Evolutionary conservation across 768 basidiomycete genomes (phyloP), one percentile per base, ranked within the genome.

Genomic region (Lentinula edodes): DNA sequence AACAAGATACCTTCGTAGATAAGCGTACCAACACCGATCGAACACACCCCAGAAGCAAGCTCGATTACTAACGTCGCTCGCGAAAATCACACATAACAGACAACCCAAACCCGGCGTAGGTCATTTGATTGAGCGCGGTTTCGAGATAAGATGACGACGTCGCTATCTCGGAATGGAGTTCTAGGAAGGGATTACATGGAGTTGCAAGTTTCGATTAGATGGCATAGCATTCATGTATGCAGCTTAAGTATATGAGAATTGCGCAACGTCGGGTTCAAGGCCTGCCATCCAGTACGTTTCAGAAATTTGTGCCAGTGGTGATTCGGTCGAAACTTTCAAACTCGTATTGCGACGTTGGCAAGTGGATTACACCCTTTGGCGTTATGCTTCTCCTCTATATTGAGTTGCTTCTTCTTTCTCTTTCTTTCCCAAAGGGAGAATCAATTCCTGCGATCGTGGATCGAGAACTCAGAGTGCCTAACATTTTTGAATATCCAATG

Each of bases 241-340:
- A 96, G 77, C 18, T 93, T 88, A 16, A 98, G 80, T 63, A 97
- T 89, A 68, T 88, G 97, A 98, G 80, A 89, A 98, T 69, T 89
- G 80, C 0, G 87, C 83, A 2, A 93, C 86, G 46, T 90, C 82
- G 3, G 79, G 80, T 1, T 91, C 82, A 5, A 98, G 83, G 13
- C 95, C 95, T 2, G 93, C 93, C 95, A 98, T 95, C 91, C 92
- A 93, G 67, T 93, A 94, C n/a, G 87, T 88, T 57, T 88, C 90
- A 62, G 10, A 46, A 36, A 54, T 18, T 10, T n/a, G 13, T 42
- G 23, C 16, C 38, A 43, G 41, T 16, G 41, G 28, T 23, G 15
- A 10, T 38, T 64, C n/a, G 28, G 28, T 28, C 28, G 28, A 4
- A 28, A 28, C 28, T 4, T 28, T 4, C 0, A 28, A 28, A 28